Evolutionary conservation across 305 asterid species (phyloP), one percentile per base, ranked within the genome.

Genomic region (Ilex paraguariensis): DNA sequence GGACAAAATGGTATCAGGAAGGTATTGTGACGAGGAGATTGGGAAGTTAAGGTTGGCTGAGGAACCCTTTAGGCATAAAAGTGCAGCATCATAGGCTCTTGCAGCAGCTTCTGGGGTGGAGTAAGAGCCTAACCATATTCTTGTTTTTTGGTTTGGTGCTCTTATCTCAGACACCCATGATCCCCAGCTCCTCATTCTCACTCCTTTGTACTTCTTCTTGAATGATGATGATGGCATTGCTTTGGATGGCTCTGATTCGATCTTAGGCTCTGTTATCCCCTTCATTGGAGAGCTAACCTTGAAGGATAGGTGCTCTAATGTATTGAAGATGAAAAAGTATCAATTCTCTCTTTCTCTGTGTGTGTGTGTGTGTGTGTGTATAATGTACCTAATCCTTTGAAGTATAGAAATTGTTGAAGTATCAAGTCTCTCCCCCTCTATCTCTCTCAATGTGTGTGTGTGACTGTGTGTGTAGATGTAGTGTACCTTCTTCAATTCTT

Each of bases 81-180:
- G 94, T 0, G 96, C 98, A 3, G 97, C 98, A 61, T 92, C 98
- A 33, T 92, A 92, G 28, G 97, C 98, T 70, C 95, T 80, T 0
- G 98, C 98, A 4, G 98, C 98, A 10, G 97, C 95, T 69, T 92
- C 98, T 0, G 98, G 82, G 1, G 97, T 84, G 0, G 98, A 92
- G 56, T 92, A 87, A 1, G 98, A 92, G 6, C 98, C 98, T 14
- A 92, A 57, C 98, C 98, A 92, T 12, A 92, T 92, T 67, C 97
- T 76, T 45, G 97, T 85, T 45, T 92, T 92, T 21, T 87, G 97
- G 67, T 92, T 89, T 0, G 97, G 98, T 7, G 98, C 98, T 64
- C 98, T 72, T 32, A 92, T 86, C 66, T 92, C 98, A 0, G 97
- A 87, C 7, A 92, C 98, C 82, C 85, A 92, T 60, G 97, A 87